These are phyloP conservation scores for Hypoxylon sp. DNA, from an alignment of 2,329 filamentous ascomycete species.

Conservation along the genomic window DNA sequence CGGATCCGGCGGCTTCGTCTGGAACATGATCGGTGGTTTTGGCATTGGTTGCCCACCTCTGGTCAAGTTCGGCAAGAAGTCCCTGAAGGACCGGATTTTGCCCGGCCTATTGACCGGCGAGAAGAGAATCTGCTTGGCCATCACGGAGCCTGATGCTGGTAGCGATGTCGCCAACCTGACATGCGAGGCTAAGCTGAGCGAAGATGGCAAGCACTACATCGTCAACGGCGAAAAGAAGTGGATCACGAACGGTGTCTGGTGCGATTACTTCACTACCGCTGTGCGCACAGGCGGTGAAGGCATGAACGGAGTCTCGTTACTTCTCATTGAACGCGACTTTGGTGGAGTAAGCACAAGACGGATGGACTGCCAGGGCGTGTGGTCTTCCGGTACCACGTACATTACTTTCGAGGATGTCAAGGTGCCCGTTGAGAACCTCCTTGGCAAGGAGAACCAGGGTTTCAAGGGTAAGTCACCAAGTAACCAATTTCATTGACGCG, in stretches of 20 bases:
- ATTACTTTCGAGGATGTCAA: slow-evolving; percentile 99
- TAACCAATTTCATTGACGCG: background rate
- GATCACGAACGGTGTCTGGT: slow-evolving; percentile 99
- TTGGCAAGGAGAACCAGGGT: slow-evolving; percentile 97
- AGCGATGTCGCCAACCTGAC: slow-evolving; percentile 95
- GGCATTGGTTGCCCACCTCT: slow-evolving; percentile 94
- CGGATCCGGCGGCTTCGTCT: slow-evolving; percentile 93
- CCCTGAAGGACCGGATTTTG: slow-evolving; percentile 86
- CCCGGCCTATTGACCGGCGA: slow-evolving; percentile 91
- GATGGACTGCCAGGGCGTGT: slow-evolving; percentile 99
- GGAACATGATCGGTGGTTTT: slow-evolving; percentile 97
- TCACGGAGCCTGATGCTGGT: slow-evolving; percentile 96
- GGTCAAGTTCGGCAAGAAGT: slow-evolving; percentile 91
- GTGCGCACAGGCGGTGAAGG: slow-evolving; percentile 90
- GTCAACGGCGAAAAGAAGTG: slow-evolving; percentile 99
- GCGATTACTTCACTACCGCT: slow-evolving; percentile 97
- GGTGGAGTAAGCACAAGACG: slow-evolving; percentile 92
- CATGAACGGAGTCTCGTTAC: slow-evolving; percentile 92
- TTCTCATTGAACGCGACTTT: slow-evolving; percentile 88
- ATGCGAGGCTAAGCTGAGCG: slow-evolving; percentile 93
- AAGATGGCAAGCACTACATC: slow-evolving; percentile 98
- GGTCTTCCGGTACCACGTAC: slow-evolving; percentile 95
- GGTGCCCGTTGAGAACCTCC: slow-evolving; percentile 97
- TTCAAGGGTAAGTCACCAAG: slow-evolving; percentile 77
- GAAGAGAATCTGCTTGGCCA: slow-evolving; percentile 97